Percentiles rank a stretch among this genome's conserved stretches.
phyloP scores from a whole-genome alignment of 768 basidiomycete species.

The Rubroboletus satanas region DNA sequence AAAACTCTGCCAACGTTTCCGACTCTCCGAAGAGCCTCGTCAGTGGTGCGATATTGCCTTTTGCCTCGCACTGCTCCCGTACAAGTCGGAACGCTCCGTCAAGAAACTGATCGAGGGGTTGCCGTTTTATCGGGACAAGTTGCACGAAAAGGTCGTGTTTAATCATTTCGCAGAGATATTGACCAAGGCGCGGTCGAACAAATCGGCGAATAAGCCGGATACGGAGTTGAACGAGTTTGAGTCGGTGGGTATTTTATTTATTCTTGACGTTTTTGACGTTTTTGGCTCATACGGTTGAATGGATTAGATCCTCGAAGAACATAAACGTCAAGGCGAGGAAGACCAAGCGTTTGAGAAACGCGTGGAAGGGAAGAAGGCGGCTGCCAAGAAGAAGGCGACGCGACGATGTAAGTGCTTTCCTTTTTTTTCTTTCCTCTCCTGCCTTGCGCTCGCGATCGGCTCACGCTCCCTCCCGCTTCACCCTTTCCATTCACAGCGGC shows the following conservation, averaged over 20 bases:
- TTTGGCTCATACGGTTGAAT: background rate
- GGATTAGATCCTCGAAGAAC: slow-evolving; percentile 75
- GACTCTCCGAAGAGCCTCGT: slow-evolving; percentile 78
- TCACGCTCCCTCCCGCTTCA: background rate
- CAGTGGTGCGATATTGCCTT: slow-evolving; percentile 99
- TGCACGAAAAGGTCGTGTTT: slow-evolving; percentile 84
- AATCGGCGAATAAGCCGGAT: slow-evolving; percentile 89
- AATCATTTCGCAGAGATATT: slow-evolving; percentile 85
- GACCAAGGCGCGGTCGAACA: slow-evolving; percentile 87
- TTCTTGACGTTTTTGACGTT: too few relatives aligned
- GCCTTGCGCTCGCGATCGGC: background rate
- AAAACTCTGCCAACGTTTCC: slow-evolving; percentile 95
- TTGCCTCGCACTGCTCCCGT: slow-evolving; percentile 90
- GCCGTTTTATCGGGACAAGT: slow-evolving; percentile 92
- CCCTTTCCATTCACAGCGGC: slow-evolving; percentile 12
- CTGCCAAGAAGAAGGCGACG: slow-evolving; percentile 71
- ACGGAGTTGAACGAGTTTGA: slow-evolving; percentile 95
- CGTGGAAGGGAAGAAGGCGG: slow-evolving; percentile 76
- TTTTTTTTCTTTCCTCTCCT: background rate
- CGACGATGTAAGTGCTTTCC: slow-evolving; percentile 35
- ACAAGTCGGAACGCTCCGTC: slow-evolving; percentile 94
- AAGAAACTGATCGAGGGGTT: slow-evolving; percentile 95
- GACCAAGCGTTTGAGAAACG: slow-evolving; percentile 88
- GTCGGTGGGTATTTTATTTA: slow-evolving; percentile 43
- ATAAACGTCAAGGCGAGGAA: slow-evolving; percentile 81